Evolutionary conservation across 2,329 filamentous ascomycete genomes (phyloP).

Genomic region (Hortaea sp.): DNA sequence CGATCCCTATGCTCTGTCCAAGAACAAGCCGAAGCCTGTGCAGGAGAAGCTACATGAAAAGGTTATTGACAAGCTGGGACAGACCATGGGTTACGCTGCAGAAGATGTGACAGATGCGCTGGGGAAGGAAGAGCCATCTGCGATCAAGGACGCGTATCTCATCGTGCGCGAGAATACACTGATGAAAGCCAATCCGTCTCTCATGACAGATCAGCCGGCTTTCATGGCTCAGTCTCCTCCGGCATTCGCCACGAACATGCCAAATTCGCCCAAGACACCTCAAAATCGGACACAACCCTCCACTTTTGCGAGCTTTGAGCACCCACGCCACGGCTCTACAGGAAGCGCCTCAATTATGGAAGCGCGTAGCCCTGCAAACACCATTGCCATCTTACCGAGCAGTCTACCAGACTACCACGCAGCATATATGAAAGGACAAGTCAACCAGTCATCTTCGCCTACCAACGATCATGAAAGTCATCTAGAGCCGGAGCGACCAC

Average conservation of each 20-base stretch:
- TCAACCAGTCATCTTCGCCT: conserved; percentile 24
- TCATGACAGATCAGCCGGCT: conserved; percentile 42
- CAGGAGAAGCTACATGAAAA: conserved; percentile 86
- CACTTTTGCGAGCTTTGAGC: conserved; percentile 23
- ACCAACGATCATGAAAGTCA: conserved; percentile 16
- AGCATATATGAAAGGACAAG: conserved; percentile 68
- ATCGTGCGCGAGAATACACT: conserved; percentile 96
- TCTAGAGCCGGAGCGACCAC: conserved; percentile 32
- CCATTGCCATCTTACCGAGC: conserved; percentile 83
- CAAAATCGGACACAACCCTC: conserved; percentile 6
- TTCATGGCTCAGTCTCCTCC: conserved; percentile 50
- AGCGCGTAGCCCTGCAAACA: conserved; percentile 48
- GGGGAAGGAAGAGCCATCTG: conserved; percentile 83
- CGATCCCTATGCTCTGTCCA: conserved; percentile 68
- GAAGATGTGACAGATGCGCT: conserved; percentile 92
- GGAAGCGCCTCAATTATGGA: conserved; percentile 28
- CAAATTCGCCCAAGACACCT: conserved; percentile 13
- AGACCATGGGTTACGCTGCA: conserved; percentile 95
- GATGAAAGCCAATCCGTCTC: conserved; percentile 74
- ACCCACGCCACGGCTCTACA: conserved; percentile 35
- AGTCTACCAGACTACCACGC: conserved; percentile 85
- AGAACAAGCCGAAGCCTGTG: conserved; percentile 64
- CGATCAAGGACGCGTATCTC: conserved; percentile 97
- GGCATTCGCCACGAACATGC: conserved; percentile 34
- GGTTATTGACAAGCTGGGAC: conserved; percentile 90